phyloP scores from a whole-genome alignment of 805 yeast species.

The Yamadazyma insecticola region DNA sequence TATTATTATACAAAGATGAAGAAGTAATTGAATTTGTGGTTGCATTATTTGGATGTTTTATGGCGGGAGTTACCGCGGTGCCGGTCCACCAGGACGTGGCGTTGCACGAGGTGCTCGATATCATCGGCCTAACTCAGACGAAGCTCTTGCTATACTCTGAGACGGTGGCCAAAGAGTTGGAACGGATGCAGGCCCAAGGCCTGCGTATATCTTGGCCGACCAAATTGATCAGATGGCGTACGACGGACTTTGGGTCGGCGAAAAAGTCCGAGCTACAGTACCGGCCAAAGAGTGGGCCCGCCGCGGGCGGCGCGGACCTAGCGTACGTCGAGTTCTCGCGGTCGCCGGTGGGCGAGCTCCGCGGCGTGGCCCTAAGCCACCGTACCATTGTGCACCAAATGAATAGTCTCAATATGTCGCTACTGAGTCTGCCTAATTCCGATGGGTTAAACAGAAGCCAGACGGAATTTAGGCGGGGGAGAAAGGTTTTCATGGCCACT shows the following conservation, averaged over 20 bases:
- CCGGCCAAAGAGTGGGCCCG: too few relatives aligned
- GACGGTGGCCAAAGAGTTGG: slow-evolving; percentile 67
- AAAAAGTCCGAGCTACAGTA: slow-evolving; percentile 28
- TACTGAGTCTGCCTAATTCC: slow-evolving; percentile 62
- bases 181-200: slow-evolving; percentile 42
- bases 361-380: slow-evolving; percentile 93
- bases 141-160: slow-evolving; percentile 81
- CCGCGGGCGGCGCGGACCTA: too few relatives aligned
- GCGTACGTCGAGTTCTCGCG: slow-evolving; percentile 92
- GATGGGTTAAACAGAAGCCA: slow-evolving; percentile 45
- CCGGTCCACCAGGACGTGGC: slow-evolving; percentile 80
- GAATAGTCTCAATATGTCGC: slow-evolving; percentile 64
- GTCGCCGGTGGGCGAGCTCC: slow-evolving; percentile 83
- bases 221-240: slow-evolving; percentile 71
- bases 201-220: slow-evolving; percentile 61
- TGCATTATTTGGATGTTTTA: slow-evolving; percentile 85
- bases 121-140: slow-evolving; percentile 69
- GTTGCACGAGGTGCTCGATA: slow-evolving; percentile 62
- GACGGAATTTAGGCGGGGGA: slow-evolving; percentile 30
- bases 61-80: slow-evolving; percentile 92
- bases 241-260: slow-evolving; percentile 77
- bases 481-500: slow-evolving; percentile 50
- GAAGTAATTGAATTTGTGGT: slow-evolving; percentile 84
- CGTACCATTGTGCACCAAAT: slow-evolving; percentile 85
- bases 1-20: slow-evolving; percentile 73